Evolutionary conservation across 2,329 filamentous ascomycete species (phyloP), one percentile per base, ranked within the genome.

Genomic region (Ploettnerulaceae sp.): DNA sequence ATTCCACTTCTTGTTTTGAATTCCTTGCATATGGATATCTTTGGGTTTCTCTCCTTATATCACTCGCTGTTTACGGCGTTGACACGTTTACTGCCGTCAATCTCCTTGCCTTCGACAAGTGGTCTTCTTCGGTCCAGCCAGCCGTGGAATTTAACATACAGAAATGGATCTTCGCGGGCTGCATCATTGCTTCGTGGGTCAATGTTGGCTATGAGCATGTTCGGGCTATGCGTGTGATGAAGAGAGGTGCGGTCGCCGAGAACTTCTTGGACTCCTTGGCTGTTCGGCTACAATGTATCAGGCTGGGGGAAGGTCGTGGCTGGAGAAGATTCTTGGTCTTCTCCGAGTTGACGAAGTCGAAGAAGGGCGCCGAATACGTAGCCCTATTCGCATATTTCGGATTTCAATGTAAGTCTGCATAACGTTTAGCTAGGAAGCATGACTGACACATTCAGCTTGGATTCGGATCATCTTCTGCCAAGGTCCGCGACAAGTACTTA

Each of bases 71-170:
- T 56, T 96, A 95, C 66, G 82, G 75, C 21, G 86, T 94, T 64
- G 91, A 97, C 69, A 89, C 83, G 51, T 97, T 96, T 64, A 96
- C 90, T 4, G 90, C 90, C 52, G 78, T 96, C 69, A 94, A 95
- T 54, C 74, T 98, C 31, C 77, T 98, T 40, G 86, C 78, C 46
- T 96, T 95, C 69, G 81, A 94, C 69, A 81, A 81, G 50, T 97
- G 90, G 90, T 87, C 88, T 1, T 88, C 86, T 43, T 76, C 87
- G 56, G 85, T 97, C 57, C 70, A 88, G 57, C 89, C 89, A 1
- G 76, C 79, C 31, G 84, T 97, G 55, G 77, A 82, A 3, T 81
- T 94, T 61, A 71, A 79, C 38, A 77, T 91, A 44, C 86, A 89
- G 9, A 94, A 93, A 70, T 96, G 90, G 89, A 90, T 98, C 64